Percentiles rank a stretch among this genome's conserved stretches.
Conservation (phyloP, 768 basidiomycete genomes). For the Suillus brevipes region DNA sequence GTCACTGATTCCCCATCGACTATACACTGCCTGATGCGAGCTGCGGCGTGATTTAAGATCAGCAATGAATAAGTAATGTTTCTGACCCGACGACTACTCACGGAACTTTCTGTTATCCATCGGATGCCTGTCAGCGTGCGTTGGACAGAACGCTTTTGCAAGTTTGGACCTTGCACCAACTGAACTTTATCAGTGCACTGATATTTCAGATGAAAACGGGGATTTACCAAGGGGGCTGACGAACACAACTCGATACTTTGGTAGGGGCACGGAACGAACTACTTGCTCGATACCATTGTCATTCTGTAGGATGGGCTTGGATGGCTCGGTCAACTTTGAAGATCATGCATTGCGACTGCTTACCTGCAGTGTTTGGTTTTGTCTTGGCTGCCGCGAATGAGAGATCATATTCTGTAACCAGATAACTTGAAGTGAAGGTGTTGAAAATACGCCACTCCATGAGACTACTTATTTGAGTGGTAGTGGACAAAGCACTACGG, state of each 20-base stretch:
- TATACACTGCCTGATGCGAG: constrained; percentile 1
- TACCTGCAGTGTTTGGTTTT: background rate
- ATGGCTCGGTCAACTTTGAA: background rate
- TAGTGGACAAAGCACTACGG: background rate
- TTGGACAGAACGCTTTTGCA: background rate
- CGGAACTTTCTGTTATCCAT: background rate
- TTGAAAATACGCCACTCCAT: background rate
- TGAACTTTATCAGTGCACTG: background rate
- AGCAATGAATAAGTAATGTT: background rate
- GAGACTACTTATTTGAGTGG: background rate
- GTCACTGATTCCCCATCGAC: background rate
- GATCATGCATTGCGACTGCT: background rate
- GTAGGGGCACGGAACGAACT: background rate
- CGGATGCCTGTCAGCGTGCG: background rate
- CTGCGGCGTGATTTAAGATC: background rate
- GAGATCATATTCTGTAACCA: background rate
- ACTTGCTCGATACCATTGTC: background rate
- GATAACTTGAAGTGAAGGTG: background rate
- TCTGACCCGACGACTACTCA: background rate
- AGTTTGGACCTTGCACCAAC: constrained; percentile 3
- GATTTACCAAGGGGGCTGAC: constrained; percentile 3
- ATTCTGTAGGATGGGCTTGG: background rate
- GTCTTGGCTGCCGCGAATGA: background rate
- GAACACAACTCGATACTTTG: constrained; percentile 5
- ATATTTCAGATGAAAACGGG: too few species aligned